Evolutionary conservation across 345 rosid species (phyloP).

Genomic region (Eucalyptus leucophloia): DNA sequence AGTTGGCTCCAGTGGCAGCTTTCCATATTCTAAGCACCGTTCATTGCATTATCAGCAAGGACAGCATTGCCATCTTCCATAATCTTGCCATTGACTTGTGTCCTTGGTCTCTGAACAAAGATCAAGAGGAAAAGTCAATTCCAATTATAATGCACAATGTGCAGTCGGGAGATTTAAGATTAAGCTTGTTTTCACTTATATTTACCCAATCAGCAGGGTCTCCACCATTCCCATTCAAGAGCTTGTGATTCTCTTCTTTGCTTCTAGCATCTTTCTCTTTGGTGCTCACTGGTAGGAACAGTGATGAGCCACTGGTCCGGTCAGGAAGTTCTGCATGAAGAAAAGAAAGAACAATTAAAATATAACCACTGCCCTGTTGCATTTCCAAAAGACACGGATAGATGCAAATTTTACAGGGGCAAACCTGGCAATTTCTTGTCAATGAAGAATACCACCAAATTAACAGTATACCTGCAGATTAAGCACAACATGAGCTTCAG

Average conservation of each 20-base stretch:
- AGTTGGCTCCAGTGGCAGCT: not conserved
- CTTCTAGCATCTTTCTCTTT: conserved; percentile 52
- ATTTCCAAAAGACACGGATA: not conserved
- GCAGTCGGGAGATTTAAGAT: not conserved
- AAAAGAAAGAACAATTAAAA: not conserved
- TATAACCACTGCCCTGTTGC: not conserved
- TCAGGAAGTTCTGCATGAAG: conserved; percentile 66
- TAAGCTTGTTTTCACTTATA: not conserved
- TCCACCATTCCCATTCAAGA: conserved; percentile 69
- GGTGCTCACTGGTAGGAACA: conserved; percentile 54
- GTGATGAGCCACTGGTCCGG: conserved; percentile 35
- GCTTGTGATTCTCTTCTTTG: conserved; percentile 95
- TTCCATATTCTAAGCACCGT: conserved; percentile 45
- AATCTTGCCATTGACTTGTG: conserved; percentile 75
- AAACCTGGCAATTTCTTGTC: conserved; percentile 98
- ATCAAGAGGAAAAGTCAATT: not conserved
- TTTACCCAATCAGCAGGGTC: conserved; percentile 93
- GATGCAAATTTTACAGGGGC: not conserved
- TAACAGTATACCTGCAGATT: conserved; percentile 82
- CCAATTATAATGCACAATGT: not conserved
- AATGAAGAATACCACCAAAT: conserved; percentile 81
- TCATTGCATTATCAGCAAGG: conserved; percentile 55
- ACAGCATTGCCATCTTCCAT: conserved; percentile 51
- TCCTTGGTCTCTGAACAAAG: conserved; percentile 52
- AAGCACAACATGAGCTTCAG: not conserved